Percentiles rank a stretch among this genome's conserved stretches.
Evolutionary conservation across 164 flowering plant genomes (phyloP).

Genomic region (Stephania cephalantha): DNA sequence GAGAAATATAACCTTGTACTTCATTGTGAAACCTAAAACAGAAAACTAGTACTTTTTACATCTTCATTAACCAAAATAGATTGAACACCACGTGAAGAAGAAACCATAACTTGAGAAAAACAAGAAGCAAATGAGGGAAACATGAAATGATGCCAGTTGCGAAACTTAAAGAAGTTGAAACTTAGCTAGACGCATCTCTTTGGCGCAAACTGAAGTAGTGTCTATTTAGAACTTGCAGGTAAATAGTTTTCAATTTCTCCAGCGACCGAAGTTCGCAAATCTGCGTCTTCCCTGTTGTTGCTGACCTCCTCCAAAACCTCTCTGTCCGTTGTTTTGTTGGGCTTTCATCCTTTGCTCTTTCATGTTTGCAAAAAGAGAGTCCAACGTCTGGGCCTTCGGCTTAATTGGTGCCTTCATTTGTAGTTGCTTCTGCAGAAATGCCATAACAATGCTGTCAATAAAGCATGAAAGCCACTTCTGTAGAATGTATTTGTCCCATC

Average conservation of each 20-base stretch:
- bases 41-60: too few relatives aligned
- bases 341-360: constrained; percentile 76
- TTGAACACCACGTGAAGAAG: too few relatives aligned
- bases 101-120: too few relatives aligned
- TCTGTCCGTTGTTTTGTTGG: constrained; percentile 24
- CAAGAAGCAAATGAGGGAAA: too few relatives aligned
- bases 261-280: constrained; percentile 24
- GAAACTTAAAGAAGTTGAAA: too few relatives aligned
- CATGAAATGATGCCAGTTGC: too few relatives aligned
- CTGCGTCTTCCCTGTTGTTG: constrained; percentile 40
- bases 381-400: constrained; percentile 75
- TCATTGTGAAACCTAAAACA: too few relatives aligned
- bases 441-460: neutral
- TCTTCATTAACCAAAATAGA: too few relatives aligned
- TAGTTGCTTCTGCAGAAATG: constrained; percentile 10
- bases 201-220: too few relatives aligned
- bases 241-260: neutral
- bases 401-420: constrained; percentile 23
- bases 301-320: constrained; percentile 26
- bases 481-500: too few relatives aligned
- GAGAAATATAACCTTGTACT: too few relatives aligned
- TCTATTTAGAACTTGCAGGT: too few relatives aligned
- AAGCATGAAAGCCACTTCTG: neutral
- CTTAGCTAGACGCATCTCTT: neutral
- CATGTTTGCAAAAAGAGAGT: constrained; percentile 81